Conservation (phyloP, 2,329 filamentous ascomycete species). For the Claviceps capensis region DNA sequence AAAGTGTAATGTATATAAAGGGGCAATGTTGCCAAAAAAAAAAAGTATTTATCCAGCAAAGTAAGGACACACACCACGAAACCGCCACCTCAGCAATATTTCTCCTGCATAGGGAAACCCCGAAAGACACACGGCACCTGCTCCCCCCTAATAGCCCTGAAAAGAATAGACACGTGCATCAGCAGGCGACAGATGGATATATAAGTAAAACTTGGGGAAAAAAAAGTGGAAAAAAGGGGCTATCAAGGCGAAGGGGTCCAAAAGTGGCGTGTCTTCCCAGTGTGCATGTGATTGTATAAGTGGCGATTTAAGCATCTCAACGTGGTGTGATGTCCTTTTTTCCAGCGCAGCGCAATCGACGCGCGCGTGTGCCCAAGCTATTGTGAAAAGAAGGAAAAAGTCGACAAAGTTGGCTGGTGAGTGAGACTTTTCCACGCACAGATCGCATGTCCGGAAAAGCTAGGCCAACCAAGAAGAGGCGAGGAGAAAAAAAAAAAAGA, state of each 20-base stretch:
- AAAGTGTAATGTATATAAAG: conserved; percentile 5
- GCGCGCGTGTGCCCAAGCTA: conserved; percentile 12
- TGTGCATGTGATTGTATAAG: conserved; percentile 2
- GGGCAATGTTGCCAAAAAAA: conserved; percentile 7
- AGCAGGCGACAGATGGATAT: background rate
- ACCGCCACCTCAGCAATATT: conserved; percentile 4
- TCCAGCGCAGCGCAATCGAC: conserved; percentile 16
- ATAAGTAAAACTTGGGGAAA: background rate
- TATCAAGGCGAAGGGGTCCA: background rate
- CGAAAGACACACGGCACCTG: conserved; percentile 9
- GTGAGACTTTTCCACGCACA: conserved; percentile 5
- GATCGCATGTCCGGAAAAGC: background rate
- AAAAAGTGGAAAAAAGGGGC: background rate
- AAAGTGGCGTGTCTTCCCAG: conserved; percentile 9
- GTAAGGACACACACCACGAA: conserved; percentile 8
- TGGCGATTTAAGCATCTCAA: conserved; percentile 2
- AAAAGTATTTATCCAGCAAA: conserved; percentile 11
- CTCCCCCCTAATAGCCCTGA: conserved; percentile 1
- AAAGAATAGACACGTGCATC: background rate
- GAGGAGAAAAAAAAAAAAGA: too few species aligned
- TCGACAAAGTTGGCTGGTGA: conserved; percentile 6
- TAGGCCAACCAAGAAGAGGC: background rate
- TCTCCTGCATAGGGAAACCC: conserved; percentile 9
- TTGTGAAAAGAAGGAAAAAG: conserved; percentile 11
- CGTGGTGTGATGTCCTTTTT: conserved; percentile 3